Conservation (phyloP, 2,329 filamentous ascomycete species). For the Chaetomium globosum region DNA sequence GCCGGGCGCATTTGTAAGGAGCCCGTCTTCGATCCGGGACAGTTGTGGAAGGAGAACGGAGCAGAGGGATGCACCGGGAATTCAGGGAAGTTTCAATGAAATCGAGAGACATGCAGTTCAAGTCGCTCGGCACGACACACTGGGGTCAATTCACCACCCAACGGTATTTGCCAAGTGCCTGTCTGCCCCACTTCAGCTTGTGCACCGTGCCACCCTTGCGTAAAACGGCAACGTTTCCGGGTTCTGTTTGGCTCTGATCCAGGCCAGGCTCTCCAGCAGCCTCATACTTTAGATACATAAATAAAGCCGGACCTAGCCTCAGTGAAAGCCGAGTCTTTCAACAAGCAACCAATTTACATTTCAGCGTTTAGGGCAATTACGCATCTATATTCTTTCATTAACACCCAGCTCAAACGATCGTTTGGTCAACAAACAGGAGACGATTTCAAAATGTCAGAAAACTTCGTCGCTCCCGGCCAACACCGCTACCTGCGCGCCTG, state of each 20-base stretch:
- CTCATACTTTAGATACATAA: slow-evolving; percentile 4
- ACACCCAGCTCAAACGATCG: neutral
- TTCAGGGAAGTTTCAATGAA: slow-evolving; percentile 18
- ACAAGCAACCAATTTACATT: neutral
- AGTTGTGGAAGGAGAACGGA: slow-evolving; percentile 11
- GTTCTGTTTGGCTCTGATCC: slow-evolving; percentile 3
- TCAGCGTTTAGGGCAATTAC: neutral
- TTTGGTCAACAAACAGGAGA: slow-evolving; percentile 19
- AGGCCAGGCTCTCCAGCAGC: neutral
- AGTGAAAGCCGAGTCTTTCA: slow-evolving; percentile 9
- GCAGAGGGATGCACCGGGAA: slow-evolving; percentile 5
- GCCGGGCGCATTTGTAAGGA: slow-evolving; percentile 19
- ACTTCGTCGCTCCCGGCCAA: slow-evolving; percentile 73
- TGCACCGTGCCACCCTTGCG: slow-evolving; percentile 32
- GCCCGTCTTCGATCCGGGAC: slow-evolving; percentile 13
- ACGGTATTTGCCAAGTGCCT: neutral
- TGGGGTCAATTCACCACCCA: neutral
- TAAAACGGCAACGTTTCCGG: neutral
- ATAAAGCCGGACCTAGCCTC: neutral
- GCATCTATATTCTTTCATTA: neutral
- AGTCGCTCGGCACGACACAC: too few relatives aligned
- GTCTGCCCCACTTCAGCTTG: slow-evolving; percentile 13
- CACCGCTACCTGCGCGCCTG: slow-evolving; percentile 90
- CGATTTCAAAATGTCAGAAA: slow-evolving; percentile 50
- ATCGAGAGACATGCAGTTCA: neutral